Percentiles rank a stretch among this genome's conserved stretches.
Evolutionary conservation across 228 moss, liverwort and hornwort genomes (phyloP).

Genomic region (Sphagnum magellanicum): DNA sequence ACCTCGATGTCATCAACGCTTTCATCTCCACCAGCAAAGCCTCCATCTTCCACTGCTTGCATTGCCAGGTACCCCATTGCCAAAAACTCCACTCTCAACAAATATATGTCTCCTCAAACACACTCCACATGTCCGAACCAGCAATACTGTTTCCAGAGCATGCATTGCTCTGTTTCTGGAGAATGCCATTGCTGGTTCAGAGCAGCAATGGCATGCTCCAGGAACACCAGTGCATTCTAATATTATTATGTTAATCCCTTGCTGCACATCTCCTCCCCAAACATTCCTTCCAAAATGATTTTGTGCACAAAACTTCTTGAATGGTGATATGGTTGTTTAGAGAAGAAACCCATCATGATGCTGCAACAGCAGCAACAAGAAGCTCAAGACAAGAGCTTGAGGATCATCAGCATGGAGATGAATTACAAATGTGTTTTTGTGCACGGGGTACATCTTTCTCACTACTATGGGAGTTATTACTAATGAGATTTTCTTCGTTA

Average conservation of each 20-base stretch:
- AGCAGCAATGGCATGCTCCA: background rate
- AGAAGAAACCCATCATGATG: background rate
- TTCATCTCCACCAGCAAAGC: constrained; percentile 79
- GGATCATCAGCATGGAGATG: background rate
- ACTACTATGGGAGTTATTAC: background rate
- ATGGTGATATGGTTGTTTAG: too few species aligned
- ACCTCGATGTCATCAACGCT: constrained; percentile 86
- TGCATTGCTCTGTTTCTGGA: background rate
- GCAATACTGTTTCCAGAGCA: background rate
- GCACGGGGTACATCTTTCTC: background rate
- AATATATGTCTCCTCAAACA: background rate
- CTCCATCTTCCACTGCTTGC: constrained; percentile 86
- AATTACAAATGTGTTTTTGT: background rate
- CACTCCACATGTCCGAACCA: background rate
- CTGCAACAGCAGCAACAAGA: background rate
- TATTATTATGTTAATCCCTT: background rate
- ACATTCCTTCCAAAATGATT: too few species aligned
- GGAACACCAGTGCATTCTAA: background rate
- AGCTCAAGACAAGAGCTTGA: background rate
- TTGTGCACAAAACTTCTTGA: too few species aligned
- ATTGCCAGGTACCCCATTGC: constrained; percentile 57
- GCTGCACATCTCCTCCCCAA: background rate
- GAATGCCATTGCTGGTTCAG: too few species aligned
- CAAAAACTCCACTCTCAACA: background rate
- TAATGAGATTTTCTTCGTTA: background rate